A percentile compares a stretch with the other conserved stretches of the same genome.
Conservation (phyloP, 164 flowering plant species). For the Buxus sempervirens region DNA sequence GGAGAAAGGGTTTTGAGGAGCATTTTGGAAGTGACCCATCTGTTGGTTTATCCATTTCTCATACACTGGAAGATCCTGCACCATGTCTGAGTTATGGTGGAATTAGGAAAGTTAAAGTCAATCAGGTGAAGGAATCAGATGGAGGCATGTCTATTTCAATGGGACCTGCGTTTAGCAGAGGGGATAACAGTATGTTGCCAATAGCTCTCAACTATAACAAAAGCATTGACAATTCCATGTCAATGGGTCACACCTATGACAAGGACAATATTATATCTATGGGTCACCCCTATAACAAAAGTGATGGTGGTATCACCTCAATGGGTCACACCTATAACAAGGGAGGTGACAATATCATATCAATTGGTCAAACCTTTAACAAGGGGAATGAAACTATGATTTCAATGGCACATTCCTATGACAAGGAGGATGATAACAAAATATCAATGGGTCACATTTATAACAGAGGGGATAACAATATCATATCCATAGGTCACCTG, state of each 20-base stretch:
- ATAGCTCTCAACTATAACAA: conserved; percentile 13
- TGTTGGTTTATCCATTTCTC: conserved; percentile 44
- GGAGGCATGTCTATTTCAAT: conserved; percentile 23
- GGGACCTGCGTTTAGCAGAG: conserved; percentile 14
- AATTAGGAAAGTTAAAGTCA: conserved; percentile 48
- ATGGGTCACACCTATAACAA: conserved; percentile 10
- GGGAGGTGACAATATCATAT: conserved; percentile 4
- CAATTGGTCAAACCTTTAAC: conserved; percentile 13
- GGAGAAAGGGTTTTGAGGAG: conserved; percentile 27
- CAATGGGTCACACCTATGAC: conserved; percentile 19
- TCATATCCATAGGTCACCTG: conserved; percentile 15
- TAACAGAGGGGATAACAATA: conserved; percentile 18
- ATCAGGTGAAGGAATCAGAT: conserved; percentile 46
- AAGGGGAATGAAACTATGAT: conserved; percentile 5
- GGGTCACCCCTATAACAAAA: conserved; percentile 22
- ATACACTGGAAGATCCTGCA: conserved; percentile 41
- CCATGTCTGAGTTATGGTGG: conserved; percentile 37
- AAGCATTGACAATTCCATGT: conserved; percentile 19
- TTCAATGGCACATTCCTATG: conserved; percentile 16
- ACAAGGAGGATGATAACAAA: conserved; percentile 17
- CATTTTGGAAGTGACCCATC: conserved; percentile 38
- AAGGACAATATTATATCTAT: conserved; percentile 22
- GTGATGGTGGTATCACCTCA: conserved; percentile 8
- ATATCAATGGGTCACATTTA: conserved; percentile 21
- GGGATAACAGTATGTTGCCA: conserved; percentile 10